phyloP scores from a whole-genome alignment of 2,329 filamentous ascomycete species.

The Volutella citrinella region DNA sequence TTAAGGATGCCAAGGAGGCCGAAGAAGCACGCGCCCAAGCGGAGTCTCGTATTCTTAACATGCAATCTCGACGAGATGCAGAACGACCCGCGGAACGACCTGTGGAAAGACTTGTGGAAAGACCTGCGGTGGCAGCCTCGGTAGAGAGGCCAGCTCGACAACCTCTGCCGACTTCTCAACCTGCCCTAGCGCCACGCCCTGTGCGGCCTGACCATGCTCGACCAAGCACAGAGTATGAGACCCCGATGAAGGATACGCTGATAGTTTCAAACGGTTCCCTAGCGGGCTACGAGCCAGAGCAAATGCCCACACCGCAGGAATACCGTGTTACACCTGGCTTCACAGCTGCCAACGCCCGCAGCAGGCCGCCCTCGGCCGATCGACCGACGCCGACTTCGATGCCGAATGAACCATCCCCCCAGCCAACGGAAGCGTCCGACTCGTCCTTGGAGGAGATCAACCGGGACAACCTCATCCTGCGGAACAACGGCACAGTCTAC shows the following conservation, averaged over 20 bases:
- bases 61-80: no score
- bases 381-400: constrained; percentile 25
- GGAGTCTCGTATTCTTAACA: no score
- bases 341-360: constrained; percentile 29
- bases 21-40: no score
- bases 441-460: constrained; percentile 37
- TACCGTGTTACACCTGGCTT: constrained; percentile 25
- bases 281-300: constrained; percentile 18
- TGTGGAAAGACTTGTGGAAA: no score
- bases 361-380: constrained; percentile 26
- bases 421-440: constrained; percentile 12
- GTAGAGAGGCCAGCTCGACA: background rate
- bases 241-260: constrained; percentile 12
- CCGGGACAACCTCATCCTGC: constrained; percentile 41
- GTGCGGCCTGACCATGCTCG: constrained; percentile 16
- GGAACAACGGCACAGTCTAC: constrained; percentile 47
- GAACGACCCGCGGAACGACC: no score
- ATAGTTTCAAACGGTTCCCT: constrained; percentile 11
- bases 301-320: constrained; percentile 25
- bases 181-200: constrained; percentile 3
- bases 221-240: constrained; percentile 19
- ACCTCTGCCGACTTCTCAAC: background rate
- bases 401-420: constrained; percentile 26
- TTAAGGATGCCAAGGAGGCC: constrained; percentile 5
- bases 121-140: no score